A percentile compares a stretch with the other conserved stretches of the same genome.
Conservation (phyloP, 352 stramenopile species). For the Pythium biforme region DNA sequence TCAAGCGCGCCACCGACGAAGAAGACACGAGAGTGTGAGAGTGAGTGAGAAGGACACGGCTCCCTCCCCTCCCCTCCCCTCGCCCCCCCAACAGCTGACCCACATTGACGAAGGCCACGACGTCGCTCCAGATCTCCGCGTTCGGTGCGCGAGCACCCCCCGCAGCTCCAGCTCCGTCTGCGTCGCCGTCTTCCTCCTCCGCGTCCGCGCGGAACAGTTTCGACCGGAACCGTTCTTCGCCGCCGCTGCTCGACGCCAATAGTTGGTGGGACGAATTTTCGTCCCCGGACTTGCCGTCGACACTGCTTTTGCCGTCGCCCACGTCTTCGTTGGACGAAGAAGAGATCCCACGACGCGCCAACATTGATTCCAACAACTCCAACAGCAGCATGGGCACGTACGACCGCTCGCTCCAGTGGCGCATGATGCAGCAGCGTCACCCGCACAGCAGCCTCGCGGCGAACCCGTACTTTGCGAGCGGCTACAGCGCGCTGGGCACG, state of each 20-base stretch:
- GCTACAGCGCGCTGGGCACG: slow-evolving; percentile 14
- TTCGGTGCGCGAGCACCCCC: background rate
- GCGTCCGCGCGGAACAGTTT: background rate
- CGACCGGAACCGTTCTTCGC: background rate
- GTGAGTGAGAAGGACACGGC: background rate
- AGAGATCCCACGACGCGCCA: background rate
- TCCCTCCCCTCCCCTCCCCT: background rate
- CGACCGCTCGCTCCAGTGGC: slow-evolving; percentile 50
- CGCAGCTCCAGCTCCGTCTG: background rate
- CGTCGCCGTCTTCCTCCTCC: background rate
- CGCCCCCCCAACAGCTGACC: background rate
- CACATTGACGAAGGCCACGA: slow-evolving; percentile 16
- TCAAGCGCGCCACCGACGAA: background rate
- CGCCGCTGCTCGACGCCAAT: background rate
- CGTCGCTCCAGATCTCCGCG: slow-evolving; percentile 18
- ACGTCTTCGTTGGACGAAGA: slow-evolving; percentile 6
- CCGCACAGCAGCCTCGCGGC: slow-evolving; percentile 25
- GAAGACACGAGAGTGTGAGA: background rate
- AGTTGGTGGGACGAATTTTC: slow-evolving; percentile 20
- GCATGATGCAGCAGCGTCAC: slow-evolving; percentile 42
- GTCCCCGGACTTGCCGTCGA: slow-evolving; percentile 5
- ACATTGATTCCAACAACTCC: background rate
- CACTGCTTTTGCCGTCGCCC: slow-evolving; percentile 10
- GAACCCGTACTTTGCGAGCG: slow-evolving; percentile 18
- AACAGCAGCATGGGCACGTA: slow-evolving; percentile 47